Evolutionary conservation across 371 early-diverging fungal genomes (phyloP).

Genomic region (Phascolomyces articulosus): DNA sequence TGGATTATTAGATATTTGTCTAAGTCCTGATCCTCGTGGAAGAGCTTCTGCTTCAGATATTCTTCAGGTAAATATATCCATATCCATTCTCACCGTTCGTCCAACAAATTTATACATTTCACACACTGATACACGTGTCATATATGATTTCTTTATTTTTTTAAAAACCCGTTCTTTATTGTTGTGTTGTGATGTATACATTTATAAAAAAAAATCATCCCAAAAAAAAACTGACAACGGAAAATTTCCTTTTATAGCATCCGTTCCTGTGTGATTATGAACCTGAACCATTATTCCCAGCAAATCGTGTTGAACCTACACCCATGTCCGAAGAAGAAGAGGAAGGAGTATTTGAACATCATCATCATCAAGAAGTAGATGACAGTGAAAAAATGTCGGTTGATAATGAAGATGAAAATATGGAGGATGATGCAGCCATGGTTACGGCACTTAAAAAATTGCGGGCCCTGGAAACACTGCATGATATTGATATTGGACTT

Average conservation of each 20-base stretch:
- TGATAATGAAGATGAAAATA: slow-evolving; percentile 1
- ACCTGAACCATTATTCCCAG: slow-evolving; percentile 42
- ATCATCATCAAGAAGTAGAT: slow-evolving; percentile 4
- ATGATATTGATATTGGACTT: slow-evolving; percentile 24
- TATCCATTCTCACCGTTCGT: too few relatives aligned
- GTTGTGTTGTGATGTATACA: too few relatives aligned
- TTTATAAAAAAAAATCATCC: too few relatives aligned
- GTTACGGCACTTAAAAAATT: slow-evolving; percentile 25
- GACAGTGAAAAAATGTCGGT: slow-evolving; percentile 7
- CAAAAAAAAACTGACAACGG: not conserved
- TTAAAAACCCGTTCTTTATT: not conserved
- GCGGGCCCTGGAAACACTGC: slow-evolving; percentile 26
- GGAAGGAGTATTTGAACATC: slow-evolving; percentile 11
- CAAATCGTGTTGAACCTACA: slow-evolving; percentile 12
- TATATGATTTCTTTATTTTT: too few relatives aligned
- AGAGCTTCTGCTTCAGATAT: slow-evolving; percentile 39
- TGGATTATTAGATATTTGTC: slow-evolving; percentile 43
- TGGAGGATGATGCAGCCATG: slow-evolving; percentile 23
- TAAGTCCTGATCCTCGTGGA: slow-evolving; percentile 38
- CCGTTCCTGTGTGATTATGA: slow-evolving; percentile 44
- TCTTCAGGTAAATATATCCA: slow-evolving; percentile 30
- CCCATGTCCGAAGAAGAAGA: slow-evolving; percentile 2
- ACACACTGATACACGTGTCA: not conserved
- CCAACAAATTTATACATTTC: too few relatives aligned
- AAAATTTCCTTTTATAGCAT: slow-evolving; percentile 26